A percentile compares a stretch with the other conserved stretches of the same genome.
These are phyloP conservation scores for Nematocida sp. DNA, from an alignment of 371 early-diverging fungal species.

Conservation along the genomic window DNA sequence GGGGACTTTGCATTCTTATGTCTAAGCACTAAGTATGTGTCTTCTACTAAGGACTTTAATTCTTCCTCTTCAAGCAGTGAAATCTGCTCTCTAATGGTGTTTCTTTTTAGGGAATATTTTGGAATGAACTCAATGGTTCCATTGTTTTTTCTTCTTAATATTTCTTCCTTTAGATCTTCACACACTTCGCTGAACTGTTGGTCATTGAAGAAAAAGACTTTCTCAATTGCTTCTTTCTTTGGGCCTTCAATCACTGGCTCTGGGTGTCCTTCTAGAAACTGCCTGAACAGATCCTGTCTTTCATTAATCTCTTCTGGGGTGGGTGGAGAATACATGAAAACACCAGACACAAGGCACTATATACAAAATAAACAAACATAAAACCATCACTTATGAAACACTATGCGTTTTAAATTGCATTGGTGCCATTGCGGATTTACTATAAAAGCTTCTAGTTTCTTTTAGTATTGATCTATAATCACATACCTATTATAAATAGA, in stretches of 20 bases:
- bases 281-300: conserved; percentile 30
- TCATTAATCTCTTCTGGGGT: conserved; percentile 16
- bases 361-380: conserved; percentile 8
- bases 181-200: conserved; percentile 66
- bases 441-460: too few species aligned
- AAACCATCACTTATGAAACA: not conserved
- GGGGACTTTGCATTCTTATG: conserved; percentile 52
- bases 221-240: conserved; percentile 66
- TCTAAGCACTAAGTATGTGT: conserved; percentile 64
- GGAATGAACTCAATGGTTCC: conserved; percentile 15
- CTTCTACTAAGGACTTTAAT: conserved; percentile 67
- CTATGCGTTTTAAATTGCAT: too few species aligned
- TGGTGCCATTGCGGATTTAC: too few species aligned
- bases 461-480: too few species aligned
- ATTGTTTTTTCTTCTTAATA: conserved; percentile 54
- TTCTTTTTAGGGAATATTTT: conserved; percentile 42
- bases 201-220: conserved; percentile 61
- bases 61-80: conserved; percentile 60
- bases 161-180: conserved; percentile 69
- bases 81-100: conserved; percentile 60
- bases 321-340: conserved; percentile 10
- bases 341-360: not conserved
- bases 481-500: too few species aligned
- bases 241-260: conserved; percentile 14
- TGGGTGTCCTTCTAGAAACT: conserved; percentile 30